These are phyloP conservation scores for Setaria viridis DNA, from an alignment of 202 grass and related monocot genomes.

Conservation along the genomic window DNA sequence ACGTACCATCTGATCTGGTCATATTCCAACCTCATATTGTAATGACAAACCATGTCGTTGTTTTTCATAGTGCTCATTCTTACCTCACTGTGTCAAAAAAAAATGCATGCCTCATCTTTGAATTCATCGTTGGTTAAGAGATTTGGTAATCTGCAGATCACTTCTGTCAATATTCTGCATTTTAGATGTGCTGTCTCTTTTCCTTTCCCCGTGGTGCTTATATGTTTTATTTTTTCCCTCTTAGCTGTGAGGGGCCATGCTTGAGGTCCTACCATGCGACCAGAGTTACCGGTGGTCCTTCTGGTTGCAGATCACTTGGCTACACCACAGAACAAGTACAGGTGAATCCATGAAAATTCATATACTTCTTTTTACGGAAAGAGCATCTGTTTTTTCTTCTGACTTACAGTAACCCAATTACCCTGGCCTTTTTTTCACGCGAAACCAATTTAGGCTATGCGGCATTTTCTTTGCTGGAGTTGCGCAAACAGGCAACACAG, in stretches of 20 bases:
- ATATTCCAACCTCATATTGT: not conserved
- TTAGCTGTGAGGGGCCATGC: slow-evolving; percentile 36
- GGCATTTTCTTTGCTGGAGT: not conserved
- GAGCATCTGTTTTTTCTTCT: not conserved
- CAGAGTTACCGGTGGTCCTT: not conserved
- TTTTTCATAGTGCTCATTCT: not conserved
- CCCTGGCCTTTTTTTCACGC: not conserved
- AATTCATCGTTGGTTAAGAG: not conserved
- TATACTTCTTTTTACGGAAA: not conserved
- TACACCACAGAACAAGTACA: slow-evolving; percentile 18
- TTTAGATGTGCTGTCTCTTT: not conserved
- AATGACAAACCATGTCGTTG: not conserved
- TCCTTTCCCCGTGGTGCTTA: not conserved
- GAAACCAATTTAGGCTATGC: slow-evolving; percentile 32
- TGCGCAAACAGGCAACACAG: slow-evolving; percentile 8
- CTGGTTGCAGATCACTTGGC: slow-evolving; percentile 1
- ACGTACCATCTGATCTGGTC: not conserved
- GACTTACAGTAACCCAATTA: not conserved
- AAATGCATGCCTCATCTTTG: not conserved
- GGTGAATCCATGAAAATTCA: not conserved
- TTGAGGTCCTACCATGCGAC: slow-evolving; percentile 34
- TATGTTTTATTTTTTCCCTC: not conserved
- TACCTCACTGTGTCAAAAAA: no score
- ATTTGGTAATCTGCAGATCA: not conserved
- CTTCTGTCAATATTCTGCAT: not conserved